phyloP scores from a whole-genome alignment of 768 basidiomycete genomes.

The Russula compacta region DNA sequence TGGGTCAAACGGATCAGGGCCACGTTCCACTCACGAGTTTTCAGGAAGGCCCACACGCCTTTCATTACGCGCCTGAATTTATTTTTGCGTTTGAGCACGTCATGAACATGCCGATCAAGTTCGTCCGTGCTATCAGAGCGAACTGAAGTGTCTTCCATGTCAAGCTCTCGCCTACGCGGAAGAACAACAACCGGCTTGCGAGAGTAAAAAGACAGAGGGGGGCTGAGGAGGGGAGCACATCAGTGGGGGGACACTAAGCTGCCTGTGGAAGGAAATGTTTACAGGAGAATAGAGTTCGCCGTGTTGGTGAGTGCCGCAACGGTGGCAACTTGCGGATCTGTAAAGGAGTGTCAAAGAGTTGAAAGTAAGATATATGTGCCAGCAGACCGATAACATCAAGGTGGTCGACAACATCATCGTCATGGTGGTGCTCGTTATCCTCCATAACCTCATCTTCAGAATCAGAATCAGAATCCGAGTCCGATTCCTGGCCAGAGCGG shows the following conservation, averaged over 20 bases:
- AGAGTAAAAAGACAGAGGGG: constrained; percentile 60
- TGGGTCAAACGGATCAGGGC: background rate
- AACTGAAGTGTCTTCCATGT: constrained; percentile 25
- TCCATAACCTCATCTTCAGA: constrained; percentile 15
- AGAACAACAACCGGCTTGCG: constrained; percentile 60
- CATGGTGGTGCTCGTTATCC: constrained; percentile 38
- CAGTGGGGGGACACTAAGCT: background rate
- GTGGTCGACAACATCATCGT: constrained; percentile 77
- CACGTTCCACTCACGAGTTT: constrained; percentile 52
- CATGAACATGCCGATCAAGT: constrained; percentile 71
- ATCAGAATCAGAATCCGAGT: constrained; percentile 10
- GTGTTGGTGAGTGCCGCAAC: constrained; percentile 71
- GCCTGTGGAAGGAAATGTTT: constrained; percentile 5
- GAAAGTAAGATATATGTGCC: background rate
- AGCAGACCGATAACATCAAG: constrained; percentile 65
- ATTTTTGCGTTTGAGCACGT: constrained; percentile 56
- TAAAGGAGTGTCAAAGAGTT: background rate
- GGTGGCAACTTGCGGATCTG: constrained; percentile 67
- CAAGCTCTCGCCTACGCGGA: constrained; percentile 27
- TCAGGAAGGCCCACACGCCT: constrained; percentile 76
- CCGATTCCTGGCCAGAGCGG: constrained; percentile 9
- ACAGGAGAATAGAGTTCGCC: constrained; percentile 72
- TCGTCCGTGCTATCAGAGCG: constrained; percentile 33
- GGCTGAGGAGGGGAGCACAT: constrained; percentile 32
- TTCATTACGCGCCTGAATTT: constrained; percentile 48